Percentiles rank a stretch among this genome's conserved stretches.
Conservation (phyloP, 177 flowering plant genomes). For the Vitis hybrid region DNA sequence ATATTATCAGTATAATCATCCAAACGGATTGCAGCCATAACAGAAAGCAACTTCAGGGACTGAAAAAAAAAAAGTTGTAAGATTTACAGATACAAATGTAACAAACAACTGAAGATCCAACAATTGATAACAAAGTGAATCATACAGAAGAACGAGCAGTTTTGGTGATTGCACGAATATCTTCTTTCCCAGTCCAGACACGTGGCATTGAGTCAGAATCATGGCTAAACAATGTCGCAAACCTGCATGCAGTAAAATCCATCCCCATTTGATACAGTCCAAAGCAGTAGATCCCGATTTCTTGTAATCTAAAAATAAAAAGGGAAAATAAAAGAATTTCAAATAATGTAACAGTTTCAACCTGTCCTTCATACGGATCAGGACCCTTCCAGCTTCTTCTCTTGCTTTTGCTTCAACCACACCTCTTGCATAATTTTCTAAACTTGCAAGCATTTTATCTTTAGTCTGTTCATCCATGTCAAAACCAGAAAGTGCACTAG, state of each 20-base stretch:
- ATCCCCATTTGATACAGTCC: not conserved
- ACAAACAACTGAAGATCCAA: slow-evolving; percentile 3
- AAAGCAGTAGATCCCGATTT: not conserved
- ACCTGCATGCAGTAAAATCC: slow-evolving; percentile 41
- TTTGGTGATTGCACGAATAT: slow-evolving; percentile 87
- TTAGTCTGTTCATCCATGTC: slow-evolving; percentile 65
- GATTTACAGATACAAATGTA: slow-evolving; percentile 3
- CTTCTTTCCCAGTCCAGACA: slow-evolving; percentile 97
- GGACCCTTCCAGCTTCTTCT: slow-evolving; percentile 91
- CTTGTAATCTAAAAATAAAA: not conserved
- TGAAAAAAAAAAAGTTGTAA: slow-evolving; percentile 24
- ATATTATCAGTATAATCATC: slow-evolving; percentile 68
- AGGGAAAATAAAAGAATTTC: not conserved
- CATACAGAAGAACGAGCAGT: slow-evolving; percentile 91
- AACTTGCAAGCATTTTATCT: slow-evolving; percentile 55
- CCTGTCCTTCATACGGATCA: slow-evolving; percentile 97
- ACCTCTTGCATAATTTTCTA: slow-evolving; percentile 66
- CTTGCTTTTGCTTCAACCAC: slow-evolving; percentile 78
- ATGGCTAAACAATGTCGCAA: slow-evolving; percentile 80
- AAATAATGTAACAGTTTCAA: slow-evolving; percentile 17
- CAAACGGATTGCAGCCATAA: slow-evolving; percentile 89
- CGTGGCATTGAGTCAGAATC: slow-evolving; percentile 98
- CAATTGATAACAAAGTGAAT: not conserved
- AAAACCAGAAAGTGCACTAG: slow-evolving; percentile 76
- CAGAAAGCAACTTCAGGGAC: slow-evolving; percentile 92